Conservation (phyloP, 129 eudicot species). For the Arctium lappa region DNA sequence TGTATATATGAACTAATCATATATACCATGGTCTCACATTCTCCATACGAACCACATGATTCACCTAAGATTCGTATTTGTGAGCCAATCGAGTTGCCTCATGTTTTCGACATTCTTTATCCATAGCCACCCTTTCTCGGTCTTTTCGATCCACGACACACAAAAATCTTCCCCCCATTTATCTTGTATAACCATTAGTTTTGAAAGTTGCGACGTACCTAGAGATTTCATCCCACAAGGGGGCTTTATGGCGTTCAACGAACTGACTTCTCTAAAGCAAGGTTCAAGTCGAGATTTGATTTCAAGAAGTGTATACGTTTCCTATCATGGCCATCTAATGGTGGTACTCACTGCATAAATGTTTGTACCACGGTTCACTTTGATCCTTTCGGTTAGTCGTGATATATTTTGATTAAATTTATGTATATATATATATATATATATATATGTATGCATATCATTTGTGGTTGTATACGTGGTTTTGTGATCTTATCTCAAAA, state of each 20-base stretch:
- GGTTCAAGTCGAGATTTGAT: constrained; percentile 63
- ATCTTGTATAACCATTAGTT: constrained; percentile 82
- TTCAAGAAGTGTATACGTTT: constrained; percentile 83
- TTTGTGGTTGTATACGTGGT: too few species aligned
- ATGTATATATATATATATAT: neutral
- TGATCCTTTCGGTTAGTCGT: neutral
- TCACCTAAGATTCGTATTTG: constrained; percentile 77
- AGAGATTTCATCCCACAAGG: constrained; percentile 96
- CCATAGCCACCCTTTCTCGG: constrained; percentile 57
- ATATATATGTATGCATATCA: too few species aligned
- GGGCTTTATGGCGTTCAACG: constrained; percentile 81
- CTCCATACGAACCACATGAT: constrained; percentile 73
- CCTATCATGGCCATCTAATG: constrained; percentile 90
- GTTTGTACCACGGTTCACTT: constrained; percentile 24
- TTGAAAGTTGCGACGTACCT: constrained; percentile 68
- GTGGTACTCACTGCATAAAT: constrained; percentile 23
- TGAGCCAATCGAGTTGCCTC: constrained; percentile 58
- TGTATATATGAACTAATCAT: too few species aligned
- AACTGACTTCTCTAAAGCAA: constrained; percentile 77
- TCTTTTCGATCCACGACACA: constrained; percentile 65
- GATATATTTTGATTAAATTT: neutral
- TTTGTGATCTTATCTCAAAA: too few species aligned
- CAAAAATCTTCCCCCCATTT: constrained; percentile 67
- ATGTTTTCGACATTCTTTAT: constrained; percentile 81
- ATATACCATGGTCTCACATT: neutral